Evolutionary conservation across 2,329 filamentous ascomycete genomes (phyloP), one percentile per base, ranked within the genome.

Genomic region (Fusarium pininemorale): DNA sequence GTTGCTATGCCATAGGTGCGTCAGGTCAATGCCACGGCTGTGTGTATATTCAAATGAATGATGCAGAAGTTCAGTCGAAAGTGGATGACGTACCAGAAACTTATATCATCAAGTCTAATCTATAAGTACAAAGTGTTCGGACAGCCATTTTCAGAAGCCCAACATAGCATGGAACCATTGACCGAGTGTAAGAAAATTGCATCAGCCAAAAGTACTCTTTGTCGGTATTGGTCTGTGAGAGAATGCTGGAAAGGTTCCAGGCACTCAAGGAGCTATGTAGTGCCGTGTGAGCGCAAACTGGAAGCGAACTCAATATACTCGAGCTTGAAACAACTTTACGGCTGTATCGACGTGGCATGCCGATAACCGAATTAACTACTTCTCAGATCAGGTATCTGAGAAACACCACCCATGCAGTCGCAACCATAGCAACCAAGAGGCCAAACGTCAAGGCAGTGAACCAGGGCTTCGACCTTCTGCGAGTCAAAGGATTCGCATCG

Each of bases 101-200:
- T 26, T 12, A 6, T 7, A 44, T 6, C 18, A 26, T 7, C 2
- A 11, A 3, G n/a, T 44, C n/a, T 26, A 3, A 16, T 2, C 6
- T 3, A 10, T 5, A 44, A 18, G 15, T 26, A 44, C n/a, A 2
- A 3, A 3, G 6, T 26, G 41, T 7, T 24, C 10, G 18, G 4
- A 24, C 9, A 5, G n/a, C 4, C 14, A 24, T 16, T 24, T 24
- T 24, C 24, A 24, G 24, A 24, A 24, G 24, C 24, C 24, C 24
- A 24, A 24, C 24, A 24, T 24, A 24, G 24, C 24, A 24, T 24
- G 24, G 24, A 24, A 24, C 24, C 24, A 44, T 11, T 44, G 6
- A 11, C 2, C 0, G 0, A 11, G 2, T 1, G 4, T 10, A 24
- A 24, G 3, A 24, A 7, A 9, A 24, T 7, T 44, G 3, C 14